Conservation (phyloP, 148 eudicot genomes). For the Silene latifolia region DNA sequence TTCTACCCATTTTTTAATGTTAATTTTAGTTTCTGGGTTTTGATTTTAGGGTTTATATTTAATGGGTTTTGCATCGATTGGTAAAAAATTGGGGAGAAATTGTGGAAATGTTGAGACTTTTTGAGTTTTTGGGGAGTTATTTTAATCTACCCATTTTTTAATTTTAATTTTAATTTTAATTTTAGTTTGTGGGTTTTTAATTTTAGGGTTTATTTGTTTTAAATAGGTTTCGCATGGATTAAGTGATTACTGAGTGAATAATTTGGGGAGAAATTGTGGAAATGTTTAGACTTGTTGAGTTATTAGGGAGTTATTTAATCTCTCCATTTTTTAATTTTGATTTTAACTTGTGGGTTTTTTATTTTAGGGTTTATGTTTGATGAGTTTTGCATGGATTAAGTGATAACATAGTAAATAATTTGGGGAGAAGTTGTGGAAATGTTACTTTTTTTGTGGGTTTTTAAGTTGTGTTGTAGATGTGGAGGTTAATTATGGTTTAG, state of each 20-base stretch:
- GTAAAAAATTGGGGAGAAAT: neutral
- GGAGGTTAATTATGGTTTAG: neutral
- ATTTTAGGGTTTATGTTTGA: conserved; percentile 5
- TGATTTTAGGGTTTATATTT: conserved; percentile 2
- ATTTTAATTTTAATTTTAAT: too few species aligned
- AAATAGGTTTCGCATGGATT: conserved; percentile 14
- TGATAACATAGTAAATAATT: conserved; percentile 1
- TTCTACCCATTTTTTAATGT: neutral
- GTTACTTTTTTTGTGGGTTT: neutral
- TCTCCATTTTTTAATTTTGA: neutral
- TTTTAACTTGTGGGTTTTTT: neutral
- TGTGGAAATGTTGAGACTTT: conserved; percentile 1
- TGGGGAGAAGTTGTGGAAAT: neutral
- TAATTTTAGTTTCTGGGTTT: neutral
- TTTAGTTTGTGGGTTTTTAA: neutral
- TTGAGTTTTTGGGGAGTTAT: neutral
- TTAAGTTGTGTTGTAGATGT: conserved; percentile 17
- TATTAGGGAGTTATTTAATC: conserved; percentile 22
- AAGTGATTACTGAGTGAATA: neutral
- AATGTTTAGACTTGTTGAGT: neutral
- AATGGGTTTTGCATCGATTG: conserved; percentile 10
- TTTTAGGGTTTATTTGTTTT: neutral
- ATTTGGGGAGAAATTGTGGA: conserved; percentile 7
- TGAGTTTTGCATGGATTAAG: conserved; percentile 9
- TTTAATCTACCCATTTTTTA: too few species aligned